Percentiles rank a stretch among this genome's conserved stretches.
Evolutionary conservation across 2,329 filamentous ascomycete genomes (phyloP).

Genomic region (Purpureocillium lavendulum): DNA sequence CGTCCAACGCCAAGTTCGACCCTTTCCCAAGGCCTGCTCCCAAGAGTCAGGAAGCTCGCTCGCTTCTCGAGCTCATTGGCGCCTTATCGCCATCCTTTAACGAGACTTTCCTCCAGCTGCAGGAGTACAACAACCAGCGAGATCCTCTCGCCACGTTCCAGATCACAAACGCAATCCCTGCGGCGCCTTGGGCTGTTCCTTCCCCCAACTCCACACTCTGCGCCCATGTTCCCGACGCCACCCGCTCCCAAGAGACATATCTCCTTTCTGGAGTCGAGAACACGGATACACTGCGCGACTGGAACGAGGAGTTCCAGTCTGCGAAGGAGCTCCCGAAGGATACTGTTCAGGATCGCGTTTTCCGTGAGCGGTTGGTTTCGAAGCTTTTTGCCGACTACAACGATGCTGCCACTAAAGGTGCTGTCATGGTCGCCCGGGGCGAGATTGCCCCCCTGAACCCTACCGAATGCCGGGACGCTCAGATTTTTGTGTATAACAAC

Average conservation of each 20-base stretch:
- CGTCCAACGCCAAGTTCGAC: slow-evolving; percentile 90
- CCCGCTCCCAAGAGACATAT: slow-evolving; percentile 87
- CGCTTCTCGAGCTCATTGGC: slow-evolving; percentile 70
- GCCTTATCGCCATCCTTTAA: slow-evolving; percentile 79
- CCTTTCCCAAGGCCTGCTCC: slow-evolving; percentile 71
- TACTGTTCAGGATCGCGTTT: slow-evolving; percentile 89
- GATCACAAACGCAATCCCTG: slow-evolving; percentile 88
- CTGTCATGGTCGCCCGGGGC: slow-evolving; percentile 83
- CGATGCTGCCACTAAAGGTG: slow-evolving; percentile 85
- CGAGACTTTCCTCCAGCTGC: slow-evolving; percentile 64
- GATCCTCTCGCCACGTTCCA: slow-evolving; percentile 91
- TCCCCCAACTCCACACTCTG: slow-evolving; percentile 54
- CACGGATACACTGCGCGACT: slow-evolving; percentile 88
- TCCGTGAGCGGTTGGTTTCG: slow-evolving; percentile 85
- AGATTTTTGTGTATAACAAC: slow-evolving; percentile 99
- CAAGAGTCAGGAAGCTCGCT: slow-evolving; percentile 75
- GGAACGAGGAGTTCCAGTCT: slow-evolving; percentile 99
- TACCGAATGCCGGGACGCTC: slow-evolving; percentile 83
- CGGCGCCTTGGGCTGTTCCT: slow-evolving; percentile 85
- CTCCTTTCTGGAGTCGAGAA: slow-evolving; percentile 86
- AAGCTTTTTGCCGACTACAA: slow-evolving; percentile 98
- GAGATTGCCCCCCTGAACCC: slow-evolving; percentile 93
- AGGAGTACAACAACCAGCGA: slow-evolving; percentile 75
- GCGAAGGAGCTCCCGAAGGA: slow-evolving; percentile 91
- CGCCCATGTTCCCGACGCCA: slow-evolving; percentile 73